A percentile compares a stretch with the other conserved stretches of the same genome.
phyloP scores from a whole-genome alignment of 306 rosid genomes.

The Malus sieversii region DNA sequence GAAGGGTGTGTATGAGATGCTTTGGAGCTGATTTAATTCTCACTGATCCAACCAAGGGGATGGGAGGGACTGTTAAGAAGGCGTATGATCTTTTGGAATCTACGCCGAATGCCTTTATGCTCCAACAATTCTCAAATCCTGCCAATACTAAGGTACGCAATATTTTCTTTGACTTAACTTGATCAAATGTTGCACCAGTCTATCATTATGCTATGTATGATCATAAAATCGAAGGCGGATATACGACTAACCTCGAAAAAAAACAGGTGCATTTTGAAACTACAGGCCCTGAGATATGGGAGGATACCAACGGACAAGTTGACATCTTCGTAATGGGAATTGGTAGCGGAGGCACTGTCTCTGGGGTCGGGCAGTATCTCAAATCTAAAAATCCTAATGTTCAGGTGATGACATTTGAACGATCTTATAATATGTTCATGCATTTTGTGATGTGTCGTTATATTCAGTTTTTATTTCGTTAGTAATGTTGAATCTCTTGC shows the following conservation, averaged over 20 bases:
- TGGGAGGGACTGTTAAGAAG: slow-evolving; percentile 82
- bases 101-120: slow-evolving; percentile 74
- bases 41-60: slow-evolving; percentile 78
- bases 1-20: slow-evolving; percentile 77
- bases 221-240: slow-evolving; percentile 1
- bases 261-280: slow-evolving; percentile 88
- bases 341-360: slow-evolving; percentile 94
- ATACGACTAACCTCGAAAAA: slow-evolving; percentile 8
- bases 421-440: neutral
- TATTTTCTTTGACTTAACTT: neutral
- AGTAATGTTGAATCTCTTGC: slow-evolving; percentile 10
- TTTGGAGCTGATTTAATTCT: slow-evolving; percentile 82
- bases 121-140: slow-evolving; percentile 84
- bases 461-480: slow-evolving; percentile 7
- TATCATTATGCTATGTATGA: neutral
- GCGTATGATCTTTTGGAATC: slow-evolving; percentile 73
- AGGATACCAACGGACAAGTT: slow-evolving; percentile 83
- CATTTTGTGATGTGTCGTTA: neutral
- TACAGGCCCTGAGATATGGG: slow-evolving; percentile 99
- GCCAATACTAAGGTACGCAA: slow-evolving; percentile 56
- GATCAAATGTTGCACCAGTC: neutral
- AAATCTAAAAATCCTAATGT: slow-evolving; percentile 82
- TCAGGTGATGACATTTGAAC: slow-evolving; percentile 33
- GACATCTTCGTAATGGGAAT: slow-evolving; percentile 98
- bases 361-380: slow-evolving; percentile 95